Conservation (phyloP, 1,284 basidiomycete species). For the Acaromyces ingoldii region DNA sequence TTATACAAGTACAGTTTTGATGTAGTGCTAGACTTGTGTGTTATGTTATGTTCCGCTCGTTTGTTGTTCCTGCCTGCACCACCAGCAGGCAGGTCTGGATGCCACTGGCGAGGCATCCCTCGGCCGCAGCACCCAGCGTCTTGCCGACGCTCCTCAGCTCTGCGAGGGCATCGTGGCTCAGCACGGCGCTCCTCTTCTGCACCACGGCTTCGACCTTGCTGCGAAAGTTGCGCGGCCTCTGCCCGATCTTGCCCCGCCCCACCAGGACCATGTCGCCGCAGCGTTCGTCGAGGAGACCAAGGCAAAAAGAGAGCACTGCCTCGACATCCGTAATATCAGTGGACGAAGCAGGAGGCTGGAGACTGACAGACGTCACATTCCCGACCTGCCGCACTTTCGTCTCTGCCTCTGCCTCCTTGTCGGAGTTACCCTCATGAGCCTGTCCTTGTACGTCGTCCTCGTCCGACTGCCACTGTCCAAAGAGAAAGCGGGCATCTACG, state of each 20-base stretch:
- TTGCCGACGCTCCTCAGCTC: constrained; percentile 17
- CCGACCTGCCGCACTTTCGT: neutral
- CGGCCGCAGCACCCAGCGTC: constrained; percentile 20
- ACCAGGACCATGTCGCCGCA: constrained; percentile 22
- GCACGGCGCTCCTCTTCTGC: constrained; percentile 18
- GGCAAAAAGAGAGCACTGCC: neutral
- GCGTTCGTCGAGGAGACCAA: constrained; percentile 12
- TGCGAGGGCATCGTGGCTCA: constrained; percentile 2
- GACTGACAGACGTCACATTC: constrained; percentile 8
- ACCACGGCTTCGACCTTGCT: too few relatives aligned
- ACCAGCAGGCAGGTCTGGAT: constrained; percentile 4
- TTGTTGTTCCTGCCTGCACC: too few relatives aligned
- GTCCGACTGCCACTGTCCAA: constrained; percentile 14
- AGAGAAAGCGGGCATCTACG: constrained; percentile 23
- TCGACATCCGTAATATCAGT: neutral
- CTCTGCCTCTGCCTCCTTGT: neutral
- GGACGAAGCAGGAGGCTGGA: constrained; percentile 9
- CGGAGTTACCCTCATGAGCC: neutral
- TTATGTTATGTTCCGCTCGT: too few relatives aligned
- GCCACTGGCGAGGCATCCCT: constrained; percentile 14
- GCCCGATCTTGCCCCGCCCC: constrained; percentile 26
- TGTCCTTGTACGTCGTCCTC: constrained; percentile 1
- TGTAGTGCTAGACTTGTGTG: too few relatives aligned
- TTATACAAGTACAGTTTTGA: too few relatives aligned
- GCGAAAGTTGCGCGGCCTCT: constrained; percentile 20